Evolutionary conservation across 2,329 filamentous ascomycete species (phyloP).

Genomic region (Spiromastix sp.): DNA sequence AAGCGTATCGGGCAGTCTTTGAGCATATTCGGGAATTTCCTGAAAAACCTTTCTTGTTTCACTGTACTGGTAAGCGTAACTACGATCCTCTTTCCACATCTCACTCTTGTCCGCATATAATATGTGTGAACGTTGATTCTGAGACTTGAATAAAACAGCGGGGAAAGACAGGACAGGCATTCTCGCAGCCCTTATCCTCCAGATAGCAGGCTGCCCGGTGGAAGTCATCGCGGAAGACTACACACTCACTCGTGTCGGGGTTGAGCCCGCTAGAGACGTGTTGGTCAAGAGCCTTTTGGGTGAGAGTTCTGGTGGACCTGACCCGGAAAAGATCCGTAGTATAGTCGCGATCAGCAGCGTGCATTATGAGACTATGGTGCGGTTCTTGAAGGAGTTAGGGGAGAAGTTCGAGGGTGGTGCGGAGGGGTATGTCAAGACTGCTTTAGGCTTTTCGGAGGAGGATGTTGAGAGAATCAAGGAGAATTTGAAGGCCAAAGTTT

Average conservation of each 20-base stretch:
- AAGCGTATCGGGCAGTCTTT: slow-evolving; percentile 49
- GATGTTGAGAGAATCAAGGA: slow-evolving; percentile 40
- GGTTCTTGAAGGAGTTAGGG: slow-evolving; percentile 44
- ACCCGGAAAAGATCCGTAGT: slow-evolving; percentile 32
- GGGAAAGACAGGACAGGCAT: slow-evolving; percentile 71
- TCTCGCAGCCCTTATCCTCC: slow-evolving; percentile 54
- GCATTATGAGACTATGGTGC: slow-evolving; percentile 39
- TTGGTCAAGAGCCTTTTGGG: slow-evolving; percentile 39
- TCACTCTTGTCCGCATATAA: background rate
- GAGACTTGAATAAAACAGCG: slow-evolving; percentile 1
- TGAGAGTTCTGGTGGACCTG: slow-evolving; percentile 32
- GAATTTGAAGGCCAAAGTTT: slow-evolving; percentile 30
- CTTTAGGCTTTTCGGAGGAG: slow-evolving; percentile 46
- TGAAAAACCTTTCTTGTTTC: slow-evolving; percentile 48
- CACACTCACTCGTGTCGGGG: slow-evolving; percentile 18
- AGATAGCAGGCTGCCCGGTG: slow-evolving; percentile 51
- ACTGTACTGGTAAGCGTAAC: slow-evolving; percentile 51
- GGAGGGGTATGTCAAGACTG: slow-evolving; percentile 50
- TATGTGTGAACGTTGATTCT: background rate
- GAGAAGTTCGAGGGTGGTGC: slow-evolving; percentile 48
- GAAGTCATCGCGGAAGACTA: slow-evolving; percentile 39
- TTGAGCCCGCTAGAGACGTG: slow-evolving; percentile 37
- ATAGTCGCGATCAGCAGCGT: slow-evolving; percentile 19
- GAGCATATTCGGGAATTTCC: slow-evolving; percentile 41
- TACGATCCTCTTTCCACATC: background rate